Conservation (phyloP, 176 grass and related monocot genomes). For the Avena sativa region DNA sequence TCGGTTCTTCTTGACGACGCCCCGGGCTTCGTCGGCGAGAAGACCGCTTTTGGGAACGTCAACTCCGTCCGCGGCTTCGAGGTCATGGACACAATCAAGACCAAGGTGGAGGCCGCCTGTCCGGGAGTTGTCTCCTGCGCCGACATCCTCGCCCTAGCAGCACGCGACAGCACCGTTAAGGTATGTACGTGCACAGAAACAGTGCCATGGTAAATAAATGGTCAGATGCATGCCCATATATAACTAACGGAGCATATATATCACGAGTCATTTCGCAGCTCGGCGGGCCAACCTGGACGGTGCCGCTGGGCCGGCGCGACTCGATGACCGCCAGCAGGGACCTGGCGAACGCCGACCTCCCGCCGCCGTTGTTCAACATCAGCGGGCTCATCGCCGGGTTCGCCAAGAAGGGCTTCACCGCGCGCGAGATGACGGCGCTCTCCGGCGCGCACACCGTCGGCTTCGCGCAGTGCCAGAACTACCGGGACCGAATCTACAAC, state of each 20-base stretch:
- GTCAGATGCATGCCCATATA: no score
- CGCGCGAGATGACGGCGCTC: constrained; percentile 65
- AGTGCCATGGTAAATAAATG: no score
- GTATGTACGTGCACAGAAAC: no score
- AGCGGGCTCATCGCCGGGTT: constrained; percentile 44
- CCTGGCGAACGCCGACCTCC: constrained; percentile 63
- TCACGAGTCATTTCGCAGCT: constrained; percentile 43
- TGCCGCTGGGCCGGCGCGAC: constrained; percentile 70
- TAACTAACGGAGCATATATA: no score
- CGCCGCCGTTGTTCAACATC: constrained; percentile 43
- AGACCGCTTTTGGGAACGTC: neutral
- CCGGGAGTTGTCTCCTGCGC: constrained; percentile 85
- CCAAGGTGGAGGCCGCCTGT: neutral
- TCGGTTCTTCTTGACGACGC: neutral
- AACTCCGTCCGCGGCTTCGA: neutral
- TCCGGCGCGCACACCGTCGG: constrained; percentile 62
- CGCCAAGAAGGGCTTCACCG: constrained; percentile 47
- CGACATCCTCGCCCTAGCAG: constrained; percentile 65
- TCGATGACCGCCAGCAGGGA: constrained; percentile 56
- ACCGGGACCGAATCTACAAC: constrained; percentile 65
- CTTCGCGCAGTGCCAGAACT: constrained; percentile 61
- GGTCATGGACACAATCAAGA: neutral
- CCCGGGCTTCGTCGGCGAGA: neutral
- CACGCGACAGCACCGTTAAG: neutral
- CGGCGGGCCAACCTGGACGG: constrained; percentile 67